phyloP scores from a whole-genome alignment of 1,284 basidiomycete species.

The Earliella scabrosa region DNA sequence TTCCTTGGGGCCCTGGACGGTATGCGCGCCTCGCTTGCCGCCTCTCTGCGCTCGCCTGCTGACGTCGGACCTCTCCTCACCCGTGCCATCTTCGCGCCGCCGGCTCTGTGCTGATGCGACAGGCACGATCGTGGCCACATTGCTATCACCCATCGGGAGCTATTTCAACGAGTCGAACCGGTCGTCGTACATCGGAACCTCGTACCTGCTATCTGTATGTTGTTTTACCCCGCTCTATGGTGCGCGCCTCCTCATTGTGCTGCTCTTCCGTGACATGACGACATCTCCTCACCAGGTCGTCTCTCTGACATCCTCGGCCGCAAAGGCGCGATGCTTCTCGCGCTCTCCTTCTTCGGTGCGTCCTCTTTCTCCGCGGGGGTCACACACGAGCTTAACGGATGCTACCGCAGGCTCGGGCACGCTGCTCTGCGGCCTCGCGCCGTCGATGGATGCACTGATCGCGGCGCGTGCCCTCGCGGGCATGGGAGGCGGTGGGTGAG shows the following conservation, averaged over 20 bases:
- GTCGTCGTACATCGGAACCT: constrained; percentile 86
- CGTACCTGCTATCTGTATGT: constrained; percentile 87
- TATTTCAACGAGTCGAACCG: constrained; percentile 80
- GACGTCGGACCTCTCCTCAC: constrained; percentile 22
- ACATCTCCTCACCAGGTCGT: constrained; percentile 54
- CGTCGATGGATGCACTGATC: constrained; percentile 85
- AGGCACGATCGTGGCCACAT: constrained; percentile 82
- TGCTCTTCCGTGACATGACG: neutral
- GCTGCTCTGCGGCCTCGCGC: constrained; percentile 80
- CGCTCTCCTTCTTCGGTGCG: constrained; percentile 79
- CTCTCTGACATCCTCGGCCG: constrained; percentile 88
- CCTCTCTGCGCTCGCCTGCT: constrained; percentile 5
- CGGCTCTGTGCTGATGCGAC: constrained; percentile 25
- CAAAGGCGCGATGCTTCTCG: constrained; percentile 84
- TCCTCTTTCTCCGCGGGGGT: constrained; percentile 10
- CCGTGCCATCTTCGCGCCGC: neutral
- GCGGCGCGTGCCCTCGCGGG: constrained; percentile 83
- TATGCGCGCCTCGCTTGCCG: constrained; percentile 33
- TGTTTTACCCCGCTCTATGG: constrained; percentile 92
- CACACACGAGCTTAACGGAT: constrained; percentile 4
- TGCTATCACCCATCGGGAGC: constrained; percentile 79
- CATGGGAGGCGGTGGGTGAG: constrained; percentile 89
- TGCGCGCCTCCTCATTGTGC: constrained; percentile 35
- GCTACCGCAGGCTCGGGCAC: constrained; percentile 71
- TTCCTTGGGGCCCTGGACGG: constrained; percentile 85